Evolutionary conservation across 257 asterid genomes (phyloP).

Genomic region (Cynanchum wilfordii): DNA sequence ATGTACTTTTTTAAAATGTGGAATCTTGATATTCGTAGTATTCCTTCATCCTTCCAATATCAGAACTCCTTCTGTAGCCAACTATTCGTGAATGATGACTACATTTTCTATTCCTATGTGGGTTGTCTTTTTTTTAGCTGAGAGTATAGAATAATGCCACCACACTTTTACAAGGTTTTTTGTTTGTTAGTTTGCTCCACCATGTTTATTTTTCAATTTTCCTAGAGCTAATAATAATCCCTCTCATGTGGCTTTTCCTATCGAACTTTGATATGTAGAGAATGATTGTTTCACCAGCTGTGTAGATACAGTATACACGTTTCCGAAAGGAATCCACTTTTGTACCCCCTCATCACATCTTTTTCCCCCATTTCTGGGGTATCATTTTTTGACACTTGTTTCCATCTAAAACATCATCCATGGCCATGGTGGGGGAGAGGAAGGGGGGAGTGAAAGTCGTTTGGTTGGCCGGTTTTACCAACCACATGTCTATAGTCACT

Average conservation of each 20-base stretch:
- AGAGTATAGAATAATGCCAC: neutral
- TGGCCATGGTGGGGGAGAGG: neutral
- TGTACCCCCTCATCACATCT: neutral
- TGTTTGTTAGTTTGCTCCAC: neutral
- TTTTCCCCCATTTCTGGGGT: neutral
- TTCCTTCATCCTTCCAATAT: neutral
- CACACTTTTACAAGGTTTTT: neutral
- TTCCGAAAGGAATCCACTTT: conserved; percentile 8
- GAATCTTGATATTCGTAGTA: neutral
- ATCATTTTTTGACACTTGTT: neutral
- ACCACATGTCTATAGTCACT: neutral
- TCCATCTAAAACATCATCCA: neutral
- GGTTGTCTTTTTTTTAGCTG: neutral
- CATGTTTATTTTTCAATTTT: neutral
- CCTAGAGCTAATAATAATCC: neutral
- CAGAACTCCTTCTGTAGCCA: neutral
- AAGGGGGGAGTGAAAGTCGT: neutral
- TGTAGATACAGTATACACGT: neutral
- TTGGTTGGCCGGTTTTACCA: neutral
- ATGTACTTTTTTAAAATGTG: neutral
- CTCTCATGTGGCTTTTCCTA: conserved; percentile 6
- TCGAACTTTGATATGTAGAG: neutral
- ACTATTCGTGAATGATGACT: neutral
- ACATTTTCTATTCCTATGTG: neutral
- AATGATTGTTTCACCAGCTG: neutral